These are phyloP conservation scores for Leccinum insolens DNA, from an alignment of 1,284 basidiomycete genomes.

Conservation along the genomic window DNA sequence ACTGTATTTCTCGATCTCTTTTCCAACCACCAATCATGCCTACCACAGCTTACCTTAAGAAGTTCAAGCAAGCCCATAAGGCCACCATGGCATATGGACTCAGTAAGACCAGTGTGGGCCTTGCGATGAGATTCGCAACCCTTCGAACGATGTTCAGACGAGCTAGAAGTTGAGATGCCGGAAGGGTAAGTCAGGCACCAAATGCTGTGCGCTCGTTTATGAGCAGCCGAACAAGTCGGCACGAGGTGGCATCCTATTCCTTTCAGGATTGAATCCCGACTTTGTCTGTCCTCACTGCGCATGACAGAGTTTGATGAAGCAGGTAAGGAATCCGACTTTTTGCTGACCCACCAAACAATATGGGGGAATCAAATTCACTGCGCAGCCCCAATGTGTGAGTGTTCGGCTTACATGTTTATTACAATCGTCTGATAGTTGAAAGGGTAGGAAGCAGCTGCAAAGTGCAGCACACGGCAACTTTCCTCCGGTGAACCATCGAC, in stretches of 20 bases:
- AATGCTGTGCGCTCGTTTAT: neutral
- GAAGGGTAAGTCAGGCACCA: too few species aligned
- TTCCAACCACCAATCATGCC: too few species aligned
- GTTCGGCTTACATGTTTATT: neutral
- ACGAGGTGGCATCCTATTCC: neutral
- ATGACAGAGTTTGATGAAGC: neutral
- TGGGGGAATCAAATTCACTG: neutral
- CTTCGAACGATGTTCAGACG: too few species aligned
- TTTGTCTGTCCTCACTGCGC: neutral
- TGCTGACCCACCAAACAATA: neutral
- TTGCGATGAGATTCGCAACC: too few species aligned
- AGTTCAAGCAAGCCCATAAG: too few species aligned
- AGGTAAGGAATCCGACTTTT: neutral
- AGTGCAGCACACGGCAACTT: neutral
- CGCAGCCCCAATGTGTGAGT: neutral
- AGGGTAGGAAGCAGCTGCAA: neutral
- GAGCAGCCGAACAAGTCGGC: neutral
- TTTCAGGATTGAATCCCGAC: neutral
- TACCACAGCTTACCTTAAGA: too few species aligned
- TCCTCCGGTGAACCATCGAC: neutral
- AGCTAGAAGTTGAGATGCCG: too few species aligned
- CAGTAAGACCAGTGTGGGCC: too few species aligned
- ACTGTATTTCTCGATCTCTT: too few species aligned
- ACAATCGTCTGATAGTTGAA: neutral
- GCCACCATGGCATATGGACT: too few species aligned